A percentile compares a stretch with the other conserved stretches of the same genome.
Conservation (phyloP, 2,329 filamentous ascomycete genomes). For the Nothophaeocryptopus gaeumannii region DNA sequence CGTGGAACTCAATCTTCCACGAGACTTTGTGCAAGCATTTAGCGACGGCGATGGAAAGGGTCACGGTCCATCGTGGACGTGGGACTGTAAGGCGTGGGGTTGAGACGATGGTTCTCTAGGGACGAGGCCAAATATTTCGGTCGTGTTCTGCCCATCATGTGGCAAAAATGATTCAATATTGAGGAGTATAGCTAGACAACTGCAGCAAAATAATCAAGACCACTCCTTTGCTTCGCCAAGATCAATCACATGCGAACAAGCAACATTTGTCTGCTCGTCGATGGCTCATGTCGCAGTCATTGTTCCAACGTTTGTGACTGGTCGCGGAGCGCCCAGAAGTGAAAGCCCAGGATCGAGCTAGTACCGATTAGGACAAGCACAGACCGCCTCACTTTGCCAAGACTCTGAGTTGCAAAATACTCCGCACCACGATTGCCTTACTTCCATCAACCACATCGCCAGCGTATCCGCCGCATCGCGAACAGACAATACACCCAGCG, state of each 20-base stretch:
- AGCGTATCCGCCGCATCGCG: slow-evolving; percentile 14
- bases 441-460: too few species aligned
- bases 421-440: too few species aligned
- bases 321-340: too few species aligned
- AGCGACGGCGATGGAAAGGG: slow-evolving; percentile 23
- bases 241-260: slow-evolving; percentile 6
- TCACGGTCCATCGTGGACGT: neutral
- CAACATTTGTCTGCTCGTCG: too few species aligned
- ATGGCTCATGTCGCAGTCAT: too few species aligned
- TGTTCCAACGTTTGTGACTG: too few species aligned
- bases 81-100: too few species aligned
- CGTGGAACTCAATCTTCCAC: neutral
- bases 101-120: neutral
- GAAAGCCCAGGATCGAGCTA: too few species aligned
- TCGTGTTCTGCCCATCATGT: slow-evolving; percentile 8
- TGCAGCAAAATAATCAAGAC: slow-evolving; percentile 12
- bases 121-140: slow-evolving; percentile 3
- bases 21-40: slow-evolving; percentile 20
- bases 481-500: slow-evolving; percentile 15
- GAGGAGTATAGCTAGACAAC: slow-evolving; percentile 12
- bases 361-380: too few species aligned
- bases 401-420: too few species aligned
- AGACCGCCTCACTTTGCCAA: too few species aligned
- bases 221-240: slow-evolving; percentile 12
- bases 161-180: slow-evolving; percentile 5